Conservation (phyloP, 257 asterid species). For the Solanum pinnatisectum region DNA sequence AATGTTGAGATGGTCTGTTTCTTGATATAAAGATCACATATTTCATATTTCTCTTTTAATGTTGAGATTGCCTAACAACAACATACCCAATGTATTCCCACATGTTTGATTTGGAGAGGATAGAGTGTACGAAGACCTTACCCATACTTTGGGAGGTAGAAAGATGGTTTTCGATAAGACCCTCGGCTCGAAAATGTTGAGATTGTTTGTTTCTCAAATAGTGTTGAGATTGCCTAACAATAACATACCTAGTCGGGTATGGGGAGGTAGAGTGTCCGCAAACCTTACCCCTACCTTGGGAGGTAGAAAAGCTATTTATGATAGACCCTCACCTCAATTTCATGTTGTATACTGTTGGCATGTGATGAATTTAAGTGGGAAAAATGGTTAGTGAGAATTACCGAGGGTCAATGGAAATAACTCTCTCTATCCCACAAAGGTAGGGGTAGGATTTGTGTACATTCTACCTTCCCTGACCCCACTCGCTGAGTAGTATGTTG, state of each 20-base stretch:
- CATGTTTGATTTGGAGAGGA: background rate
- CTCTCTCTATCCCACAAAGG: background rate
- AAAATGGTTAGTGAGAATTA: background rate
- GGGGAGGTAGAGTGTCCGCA: background rate
- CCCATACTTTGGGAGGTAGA: background rate
- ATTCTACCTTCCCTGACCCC: background rate
- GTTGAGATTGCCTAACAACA: background rate
- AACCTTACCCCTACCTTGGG: background rate
- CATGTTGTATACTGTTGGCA: background rate
- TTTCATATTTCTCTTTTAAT: background rate
- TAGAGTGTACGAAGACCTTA: background rate
- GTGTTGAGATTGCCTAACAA: background rate
- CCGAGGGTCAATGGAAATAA: background rate
- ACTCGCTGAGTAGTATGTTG: background rate
- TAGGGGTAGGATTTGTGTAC: background rate
- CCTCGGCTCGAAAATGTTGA: background rate
- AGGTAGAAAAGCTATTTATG: background rate
- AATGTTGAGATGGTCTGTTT: background rate
- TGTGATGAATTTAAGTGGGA: background rate
- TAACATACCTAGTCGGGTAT: background rate
- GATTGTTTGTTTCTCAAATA: background rate
- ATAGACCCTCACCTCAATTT: background rate
- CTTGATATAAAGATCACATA: background rate
- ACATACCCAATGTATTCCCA: background rate
- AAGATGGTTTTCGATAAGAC: background rate